Evolutionary conservation across 352 stramenopile genomes (phyloP).

Genomic region (Albugo candida): DNA sequence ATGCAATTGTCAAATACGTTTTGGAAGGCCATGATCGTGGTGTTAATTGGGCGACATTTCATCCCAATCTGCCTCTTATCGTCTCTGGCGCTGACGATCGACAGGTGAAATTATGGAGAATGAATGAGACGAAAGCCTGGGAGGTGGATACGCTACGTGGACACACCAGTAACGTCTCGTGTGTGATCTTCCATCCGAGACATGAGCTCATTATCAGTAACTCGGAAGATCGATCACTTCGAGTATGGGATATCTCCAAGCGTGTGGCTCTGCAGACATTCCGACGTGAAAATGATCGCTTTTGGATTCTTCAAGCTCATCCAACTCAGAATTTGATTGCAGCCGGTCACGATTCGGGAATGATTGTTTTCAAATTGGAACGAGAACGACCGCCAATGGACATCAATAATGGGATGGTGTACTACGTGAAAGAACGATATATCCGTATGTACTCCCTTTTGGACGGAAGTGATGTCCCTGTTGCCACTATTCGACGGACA

Average conservation of each 20-base stretch:
- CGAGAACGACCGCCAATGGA: slow-evolving; percentile 92
- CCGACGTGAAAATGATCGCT: slow-evolving; percentile 96
- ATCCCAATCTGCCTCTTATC: slow-evolving; percentile 96
- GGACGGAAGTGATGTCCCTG: slow-evolving; percentile 52
- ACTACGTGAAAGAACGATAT: slow-evolving; percentile 97
- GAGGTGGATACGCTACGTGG: slow-evolving; percentile 99
- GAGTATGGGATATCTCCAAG: slow-evolving; percentile 98
- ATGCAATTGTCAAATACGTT: slow-evolving; percentile 99
- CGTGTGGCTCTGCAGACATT: slow-evolving; percentile 98
- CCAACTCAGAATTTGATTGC: slow-evolving; percentile 94
- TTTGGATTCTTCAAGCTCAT: slow-evolving; percentile 96
- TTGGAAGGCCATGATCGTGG: slow-evolving; percentile 98
- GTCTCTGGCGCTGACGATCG: slow-evolving; percentile 97
- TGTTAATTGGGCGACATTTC: slow-evolving; percentile 99
- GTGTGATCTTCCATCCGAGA: slow-evolving; percentile 98
- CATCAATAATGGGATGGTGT: slow-evolving; percentile 65
- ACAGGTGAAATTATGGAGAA: slow-evolving; percentile 98
- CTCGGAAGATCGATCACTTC: slow-evolving; percentile 97
- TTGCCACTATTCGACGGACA: slow-evolving; percentile 46
- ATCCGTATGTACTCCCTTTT: slow-evolving; percentile 92
- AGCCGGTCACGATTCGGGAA: slow-evolving; percentile 97
- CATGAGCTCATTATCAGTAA: slow-evolving; percentile 98
- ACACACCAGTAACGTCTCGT: slow-evolving; percentile 99
- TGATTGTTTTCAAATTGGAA: slow-evolving; percentile 99
- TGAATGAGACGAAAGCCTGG: slow-evolving; percentile 99